phyloP scores from a whole-genome alignment of 352 stramenopile genomes.

The Phytophthora hibernalis region DNA sequence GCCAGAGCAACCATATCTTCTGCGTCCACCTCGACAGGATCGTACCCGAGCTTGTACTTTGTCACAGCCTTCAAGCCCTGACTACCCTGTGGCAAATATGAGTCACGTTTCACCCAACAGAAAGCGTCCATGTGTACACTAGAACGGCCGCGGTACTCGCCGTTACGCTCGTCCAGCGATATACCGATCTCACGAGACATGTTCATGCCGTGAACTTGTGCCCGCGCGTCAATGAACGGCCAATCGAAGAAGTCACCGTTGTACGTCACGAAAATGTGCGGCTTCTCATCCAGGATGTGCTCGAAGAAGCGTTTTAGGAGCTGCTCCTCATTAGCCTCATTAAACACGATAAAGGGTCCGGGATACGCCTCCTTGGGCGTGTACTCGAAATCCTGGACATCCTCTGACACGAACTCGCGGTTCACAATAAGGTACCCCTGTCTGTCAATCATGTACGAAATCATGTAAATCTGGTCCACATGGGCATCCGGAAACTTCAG shows the following conservation, averaged over 20 bases:
- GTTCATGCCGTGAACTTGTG: constrained; percentile 92
- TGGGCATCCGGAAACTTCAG: constrained; percentile 99
- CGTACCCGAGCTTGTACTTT: constrained; percentile 99
- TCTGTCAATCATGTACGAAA: constrained; percentile 99
- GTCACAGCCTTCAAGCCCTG: constrained; percentile 99
- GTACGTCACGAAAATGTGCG: constrained; percentile 99
- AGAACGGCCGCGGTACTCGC: constrained; percentile 93
- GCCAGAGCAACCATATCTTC: constrained; percentile 99
- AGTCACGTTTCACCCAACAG: constrained; percentile 99
- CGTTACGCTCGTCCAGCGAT: constrained; percentile 69
- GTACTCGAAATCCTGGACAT: constrained; percentile 99
- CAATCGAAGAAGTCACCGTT: constrained; percentile 99
- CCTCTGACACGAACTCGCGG: constrained; percentile 96
- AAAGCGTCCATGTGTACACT: constrained; percentile 99
- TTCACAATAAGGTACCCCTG: constrained; percentile 98
- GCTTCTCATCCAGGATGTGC: constrained; percentile 91
- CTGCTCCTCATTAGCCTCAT: constrained; percentile 90
- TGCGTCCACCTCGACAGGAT: constrained; percentile 97
- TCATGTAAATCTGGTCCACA: constrained; percentile 95
- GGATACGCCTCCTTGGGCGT: constrained; percentile 94
- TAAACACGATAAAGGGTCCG: constrained; percentile 97
- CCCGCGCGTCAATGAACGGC: constrained; percentile 97
- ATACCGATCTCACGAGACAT: constrained; percentile 91
- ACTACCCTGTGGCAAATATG: constrained; percentile 98
- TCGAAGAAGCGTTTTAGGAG: constrained; percentile 91